Evolutionary conservation across 768 basidiomycete species (phyloP).

Genomic region (Russula lepida): DNA sequence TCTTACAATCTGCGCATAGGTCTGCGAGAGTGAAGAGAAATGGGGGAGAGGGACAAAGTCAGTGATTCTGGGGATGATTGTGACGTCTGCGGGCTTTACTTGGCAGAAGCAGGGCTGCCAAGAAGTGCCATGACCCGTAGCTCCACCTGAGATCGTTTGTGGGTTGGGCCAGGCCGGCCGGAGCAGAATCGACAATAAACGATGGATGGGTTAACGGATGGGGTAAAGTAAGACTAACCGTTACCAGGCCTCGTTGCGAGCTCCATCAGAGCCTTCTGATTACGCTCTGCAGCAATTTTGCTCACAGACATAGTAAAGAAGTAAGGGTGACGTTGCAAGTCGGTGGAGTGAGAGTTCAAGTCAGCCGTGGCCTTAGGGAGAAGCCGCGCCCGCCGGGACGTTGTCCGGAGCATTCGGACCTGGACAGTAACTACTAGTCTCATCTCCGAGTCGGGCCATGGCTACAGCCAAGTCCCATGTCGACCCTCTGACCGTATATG

Average conservation of each 20-base stretch:
- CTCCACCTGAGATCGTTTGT: neutral
- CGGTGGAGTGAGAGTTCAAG: neutral
- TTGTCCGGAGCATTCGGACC: neutral
- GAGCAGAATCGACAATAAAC: neutral
- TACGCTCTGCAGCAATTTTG: conserved; percentile 17
- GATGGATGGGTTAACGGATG: neutral
- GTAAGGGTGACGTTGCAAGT: neutral
- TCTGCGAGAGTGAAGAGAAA: conserved; percentile 37
- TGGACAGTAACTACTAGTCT: too few species aligned
- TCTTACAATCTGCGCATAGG: conserved; percentile 85
- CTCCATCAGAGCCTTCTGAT: conserved; percentile 16
- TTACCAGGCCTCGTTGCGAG: conserved; percentile 14
- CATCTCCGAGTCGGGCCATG: too few species aligned
- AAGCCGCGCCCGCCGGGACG: neutral
- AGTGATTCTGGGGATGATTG: neutral
- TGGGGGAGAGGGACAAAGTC: neutral
- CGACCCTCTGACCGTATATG: conserved; percentile 5
- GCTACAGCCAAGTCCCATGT: neutral
- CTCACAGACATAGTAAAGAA: conserved; percentile 14
- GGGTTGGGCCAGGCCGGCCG: neutral
- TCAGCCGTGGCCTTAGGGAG: neutral
- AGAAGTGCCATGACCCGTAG: neutral
- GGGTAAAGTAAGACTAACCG: conserved; percentile 4
- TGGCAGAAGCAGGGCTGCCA: neutral
- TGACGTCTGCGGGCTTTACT: neutral